Evolutionary conservation across 2,329 filamentous ascomycete species (phyloP), one percentile per base, ranked within the genome.

Genomic region (Penicillium sp.): DNA sequence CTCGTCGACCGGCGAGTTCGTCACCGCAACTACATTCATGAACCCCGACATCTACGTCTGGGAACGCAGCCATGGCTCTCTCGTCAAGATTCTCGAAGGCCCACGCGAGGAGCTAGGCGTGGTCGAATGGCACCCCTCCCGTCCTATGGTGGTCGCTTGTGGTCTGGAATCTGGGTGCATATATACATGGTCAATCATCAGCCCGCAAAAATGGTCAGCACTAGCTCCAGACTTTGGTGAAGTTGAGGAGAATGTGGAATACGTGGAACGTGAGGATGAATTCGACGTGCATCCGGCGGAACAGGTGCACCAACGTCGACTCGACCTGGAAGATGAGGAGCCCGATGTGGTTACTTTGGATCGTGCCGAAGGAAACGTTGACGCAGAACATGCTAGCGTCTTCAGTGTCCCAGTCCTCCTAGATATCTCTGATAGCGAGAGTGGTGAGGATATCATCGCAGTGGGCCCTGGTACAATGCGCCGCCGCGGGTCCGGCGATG

Each of bases 31-130:
- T 27, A 98, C 95, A 2, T 96, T 92, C 75, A 98, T 98, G 82
- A 99, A 99, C 71, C 93, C 97, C 69, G 94, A 99, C 76, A 90
- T 99, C 63, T 98, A 98, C 77, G 93, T 98, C 31, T 98, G 94
- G 95, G 95, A 99, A 78, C 87, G 95, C 55, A 90, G 89, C 56
- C 92, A 96, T 70, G 95, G 95, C 52, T 96, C 92, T 76, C 80
- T 99, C 58, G 93, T 97, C 54, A 96, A 96, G 75, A 99, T 99
- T 80, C 83, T 99, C 40, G 96, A 99, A 75, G 94, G 95, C 0
- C 93, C 94, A 1, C 96, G 96, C 70, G 95, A 99, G 77, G 96
- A 99, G 76, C 87, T 98, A 61, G 94, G 94, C 0, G 90, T 96
- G 4, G 93, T 99, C 27, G 95, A 99, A 78, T 99, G 95, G 95